Conservation (phyloP, 2,329 filamentous ascomycete genomes). For the Calonectria pseudoreteaudii region DNA sequence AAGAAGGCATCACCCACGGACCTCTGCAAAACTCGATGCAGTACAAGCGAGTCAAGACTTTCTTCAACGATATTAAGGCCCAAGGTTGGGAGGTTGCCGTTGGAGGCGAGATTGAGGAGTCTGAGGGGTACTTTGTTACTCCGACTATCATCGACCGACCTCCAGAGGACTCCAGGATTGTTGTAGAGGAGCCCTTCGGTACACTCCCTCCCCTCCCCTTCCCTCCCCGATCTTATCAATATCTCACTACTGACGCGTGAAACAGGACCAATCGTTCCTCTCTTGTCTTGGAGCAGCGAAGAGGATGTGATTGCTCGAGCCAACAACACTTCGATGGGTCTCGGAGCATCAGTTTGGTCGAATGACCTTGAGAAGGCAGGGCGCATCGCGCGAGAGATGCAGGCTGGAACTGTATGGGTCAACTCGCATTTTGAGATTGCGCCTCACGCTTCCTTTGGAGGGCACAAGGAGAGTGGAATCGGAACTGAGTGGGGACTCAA, state of each 20-base stretch:
- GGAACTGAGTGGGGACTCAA: conserved; percentile 55
- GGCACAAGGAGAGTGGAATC: conserved; percentile 58
- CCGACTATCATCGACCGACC: conserved; percentile 72
- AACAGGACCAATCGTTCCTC: conserved; percentile 67
- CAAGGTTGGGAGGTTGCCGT: conserved; percentile 55
- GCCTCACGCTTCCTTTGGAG: conserved; percentile 53
- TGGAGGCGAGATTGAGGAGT: conserved; percentile 37
- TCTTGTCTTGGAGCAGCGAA: conserved; percentile 71
- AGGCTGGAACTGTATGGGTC: conserved; percentile 70
- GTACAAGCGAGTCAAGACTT: conserved; percentile 62
- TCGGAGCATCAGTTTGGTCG: conserved; percentile 69
- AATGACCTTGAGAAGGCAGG: conserved; percentile 62
- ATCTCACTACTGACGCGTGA: neutral
- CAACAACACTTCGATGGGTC: conserved; percentile 64
- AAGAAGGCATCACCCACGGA: conserved; percentile 56
- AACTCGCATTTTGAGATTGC: conserved; percentile 65
- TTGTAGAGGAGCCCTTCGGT: conserved; percentile 66
- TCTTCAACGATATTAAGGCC: conserved; percentile 64
- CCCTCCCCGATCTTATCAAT: neutral
- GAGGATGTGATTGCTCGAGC: conserved; percentile 69
- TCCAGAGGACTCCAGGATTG: conserved; percentile 66
- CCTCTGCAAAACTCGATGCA: conserved; percentile 76
- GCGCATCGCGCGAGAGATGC: conserved; percentile 63
- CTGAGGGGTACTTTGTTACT: conserved; percentile 65
- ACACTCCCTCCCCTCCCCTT: neutral